phyloP scores from a whole-genome alignment of 768 basidiomycete species.

The Fistulinella prunicolor region DNA sequence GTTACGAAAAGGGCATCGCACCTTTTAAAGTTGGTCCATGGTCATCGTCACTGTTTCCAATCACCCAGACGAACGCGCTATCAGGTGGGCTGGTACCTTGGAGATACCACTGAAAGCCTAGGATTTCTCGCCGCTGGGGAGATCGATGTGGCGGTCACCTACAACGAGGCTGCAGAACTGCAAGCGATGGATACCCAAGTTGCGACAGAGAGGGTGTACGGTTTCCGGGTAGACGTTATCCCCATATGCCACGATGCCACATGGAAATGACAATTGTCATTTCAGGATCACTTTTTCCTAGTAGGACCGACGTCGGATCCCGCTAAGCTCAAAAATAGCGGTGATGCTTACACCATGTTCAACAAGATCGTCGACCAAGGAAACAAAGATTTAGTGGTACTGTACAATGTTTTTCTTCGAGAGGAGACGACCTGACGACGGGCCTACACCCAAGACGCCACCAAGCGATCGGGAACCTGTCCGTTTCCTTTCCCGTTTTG shows the following conservation, averaged over 20 bases:
- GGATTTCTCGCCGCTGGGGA: conserved; percentile 38
- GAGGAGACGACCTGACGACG: neutral
- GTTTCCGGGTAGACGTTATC: conserved; percentile 39
- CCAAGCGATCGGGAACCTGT: conserved; percentile 34
- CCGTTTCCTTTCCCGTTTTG: conserved; percentile 54
- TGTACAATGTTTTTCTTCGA: conserved; percentile 1
- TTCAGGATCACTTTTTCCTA: conserved; percentile 49
- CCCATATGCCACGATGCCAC: neutral
- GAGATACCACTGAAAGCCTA: conserved; percentile 54
- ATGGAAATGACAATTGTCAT: neutral
- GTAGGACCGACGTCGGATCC: conserved; percentile 50
- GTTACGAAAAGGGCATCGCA: conserved; percentile 16
- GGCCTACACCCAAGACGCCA: conserved; percentile 21
- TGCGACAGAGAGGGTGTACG: conserved; percentile 39
- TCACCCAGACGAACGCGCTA: neutral
- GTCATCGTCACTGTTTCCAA: conserved; percentile 20
- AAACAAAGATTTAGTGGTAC: conserved; percentile 42
- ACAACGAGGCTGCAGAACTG: conserved; percentile 49
- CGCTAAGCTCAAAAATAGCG: conserved; percentile 37
- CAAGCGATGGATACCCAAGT: conserved; percentile 31
- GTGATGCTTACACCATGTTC: conserved; percentile 40
- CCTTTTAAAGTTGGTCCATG: conserved; percentile 27
- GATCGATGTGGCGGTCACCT: conserved; percentile 52
- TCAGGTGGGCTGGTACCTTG: conserved; percentile 56
- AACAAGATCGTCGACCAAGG: conserved; percentile 45